Evolutionary conservation across 108 stramenopile species (phyloP).

Genomic region (Nannochloropsis oceanica): DNA sequence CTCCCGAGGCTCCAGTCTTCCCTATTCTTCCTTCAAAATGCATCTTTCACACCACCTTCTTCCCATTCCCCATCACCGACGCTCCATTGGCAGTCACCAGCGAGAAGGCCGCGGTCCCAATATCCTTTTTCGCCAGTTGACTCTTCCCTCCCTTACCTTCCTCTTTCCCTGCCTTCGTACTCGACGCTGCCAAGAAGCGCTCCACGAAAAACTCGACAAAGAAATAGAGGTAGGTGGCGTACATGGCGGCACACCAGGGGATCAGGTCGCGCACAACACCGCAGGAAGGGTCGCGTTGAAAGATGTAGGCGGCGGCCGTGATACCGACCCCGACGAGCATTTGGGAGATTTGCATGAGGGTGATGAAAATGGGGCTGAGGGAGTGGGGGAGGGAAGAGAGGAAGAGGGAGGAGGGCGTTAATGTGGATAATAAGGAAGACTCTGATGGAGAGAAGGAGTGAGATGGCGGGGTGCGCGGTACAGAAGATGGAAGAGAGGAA

Average conservation of each 20-base stretch:
- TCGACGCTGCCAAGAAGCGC: not conserved
- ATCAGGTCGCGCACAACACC: not conserved
- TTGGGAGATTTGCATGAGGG: slow-evolving; percentile 38
- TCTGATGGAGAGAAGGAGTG: not conserved
- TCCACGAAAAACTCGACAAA: not conserved
- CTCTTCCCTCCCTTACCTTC: not conserved
- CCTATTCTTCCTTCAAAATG: too few relatives aligned
- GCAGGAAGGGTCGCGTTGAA: not conserved
- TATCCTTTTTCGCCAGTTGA: not conserved
- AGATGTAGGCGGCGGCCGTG: not conserved
- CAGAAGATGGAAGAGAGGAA: not conserved
- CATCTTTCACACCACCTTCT: too few relatives aligned
- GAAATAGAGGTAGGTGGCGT: not conserved
- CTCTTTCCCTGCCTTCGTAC: not conserved
- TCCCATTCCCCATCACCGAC: too few relatives aligned
- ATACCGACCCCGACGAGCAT: slow-evolving; percentile 36
- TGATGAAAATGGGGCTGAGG: slow-evolving; percentile 29
- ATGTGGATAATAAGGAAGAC: too few relatives aligned
- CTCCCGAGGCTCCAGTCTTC: too few relatives aligned
- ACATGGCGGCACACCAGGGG: not conserved
- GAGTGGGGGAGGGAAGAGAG: not conserved
- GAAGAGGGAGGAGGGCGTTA: not conserved
- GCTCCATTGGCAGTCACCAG: too few relatives aligned
- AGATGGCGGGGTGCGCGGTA: not conserved
- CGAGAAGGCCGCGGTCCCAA: not conserved